A percentile compares a stretch with the other conserved stretches of the same genome.
Evolutionary conservation across 129 eudicot genomes (phyloP).

Genomic region (Heracleum sosnowskyi): DNA sequence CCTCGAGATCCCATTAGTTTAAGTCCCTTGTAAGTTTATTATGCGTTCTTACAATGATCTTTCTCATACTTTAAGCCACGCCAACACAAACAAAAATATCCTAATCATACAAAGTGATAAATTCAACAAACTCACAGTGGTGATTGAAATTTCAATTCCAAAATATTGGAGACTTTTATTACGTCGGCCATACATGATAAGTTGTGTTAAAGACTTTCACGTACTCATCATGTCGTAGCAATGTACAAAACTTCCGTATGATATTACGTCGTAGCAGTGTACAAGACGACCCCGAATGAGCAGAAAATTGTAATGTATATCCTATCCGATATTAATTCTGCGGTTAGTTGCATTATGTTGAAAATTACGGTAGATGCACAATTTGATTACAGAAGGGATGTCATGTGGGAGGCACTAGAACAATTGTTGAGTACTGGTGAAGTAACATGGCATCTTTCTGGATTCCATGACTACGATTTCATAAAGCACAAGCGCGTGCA

Average conservation of each 20-base stretch:
- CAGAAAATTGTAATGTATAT: no score
- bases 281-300: no score
- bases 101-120: not conserved
- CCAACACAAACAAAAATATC: not conserved
- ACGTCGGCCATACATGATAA: not conserved
- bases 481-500: slow-evolving; percentile 15
- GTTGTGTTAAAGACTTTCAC: no score
- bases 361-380: not conserved
- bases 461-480: not conserved
- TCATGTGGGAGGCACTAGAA: slow-evolving; percentile 4
- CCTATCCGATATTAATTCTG: no score
- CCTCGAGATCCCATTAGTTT: not conserved
- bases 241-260: not conserved
- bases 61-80: not conserved
- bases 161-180: not conserved
- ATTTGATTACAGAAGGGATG: not conserved
- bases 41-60: not conserved
- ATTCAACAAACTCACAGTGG: not conserved
- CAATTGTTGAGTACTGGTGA: not conserved
- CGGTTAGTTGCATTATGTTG: not conserved
- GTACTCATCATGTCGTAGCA: not conserved
- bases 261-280: no score
- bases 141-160: not conserved
- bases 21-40: not conserved
- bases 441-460: slow-evolving; percentile 11